Evolutionary conservation across 2,329 filamentous ascomycete species (phyloP).

Genomic region (Karstenula rhodostoma): DNA sequence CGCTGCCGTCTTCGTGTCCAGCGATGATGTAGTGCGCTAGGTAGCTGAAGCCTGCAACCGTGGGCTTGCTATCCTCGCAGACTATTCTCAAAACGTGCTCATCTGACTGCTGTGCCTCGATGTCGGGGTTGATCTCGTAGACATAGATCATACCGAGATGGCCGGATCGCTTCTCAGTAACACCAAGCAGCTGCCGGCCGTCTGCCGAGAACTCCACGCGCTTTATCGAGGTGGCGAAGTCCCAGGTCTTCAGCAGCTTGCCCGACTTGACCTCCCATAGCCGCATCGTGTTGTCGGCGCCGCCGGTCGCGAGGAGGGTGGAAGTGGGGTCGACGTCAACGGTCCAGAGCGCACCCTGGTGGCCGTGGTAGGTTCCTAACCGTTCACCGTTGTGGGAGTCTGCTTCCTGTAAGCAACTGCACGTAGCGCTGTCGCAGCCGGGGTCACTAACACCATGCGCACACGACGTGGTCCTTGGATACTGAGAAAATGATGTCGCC

Average conservation of each 20-base stretch:
- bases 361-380: conserved; percentile 91
- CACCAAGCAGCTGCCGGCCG: conserved; percentile 85
- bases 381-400: conserved; percentile 95
- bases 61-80: conserved; percentile 91
- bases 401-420: conserved; percentile 34
- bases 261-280: conserved; percentile 96
- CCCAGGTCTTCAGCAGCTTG: conserved; percentile 94
- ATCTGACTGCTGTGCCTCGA: conserved; percentile 81
- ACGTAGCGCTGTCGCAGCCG: conserved; percentile 5
- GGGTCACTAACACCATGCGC: conserved; percentile 75
- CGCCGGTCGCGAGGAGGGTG: conserved; percentile 90
- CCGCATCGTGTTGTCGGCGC: conserved; percentile 97
- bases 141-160: conserved; percentile 94
- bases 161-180: conserved; percentile 98
- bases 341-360: conserved; percentile 98
- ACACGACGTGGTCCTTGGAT: conserved; percentile 95
- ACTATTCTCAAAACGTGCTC: conserved; percentile 88
- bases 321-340: conserved; percentile 95
- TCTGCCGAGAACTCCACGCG: conserved; percentile 97
- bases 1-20: conserved; percentile 93
- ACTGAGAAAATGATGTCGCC: conserved; percentile 97
- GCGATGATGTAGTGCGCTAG: conserved; percentile 95
- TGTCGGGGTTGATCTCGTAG: conserved; percentile 85
- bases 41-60: conserved; percentile 96
- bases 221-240: conserved; percentile 97